phyloP scores from a whole-genome alignment of 495 filamentous ascomycete species.

The Xanthoparmelia taractica region DNA sequence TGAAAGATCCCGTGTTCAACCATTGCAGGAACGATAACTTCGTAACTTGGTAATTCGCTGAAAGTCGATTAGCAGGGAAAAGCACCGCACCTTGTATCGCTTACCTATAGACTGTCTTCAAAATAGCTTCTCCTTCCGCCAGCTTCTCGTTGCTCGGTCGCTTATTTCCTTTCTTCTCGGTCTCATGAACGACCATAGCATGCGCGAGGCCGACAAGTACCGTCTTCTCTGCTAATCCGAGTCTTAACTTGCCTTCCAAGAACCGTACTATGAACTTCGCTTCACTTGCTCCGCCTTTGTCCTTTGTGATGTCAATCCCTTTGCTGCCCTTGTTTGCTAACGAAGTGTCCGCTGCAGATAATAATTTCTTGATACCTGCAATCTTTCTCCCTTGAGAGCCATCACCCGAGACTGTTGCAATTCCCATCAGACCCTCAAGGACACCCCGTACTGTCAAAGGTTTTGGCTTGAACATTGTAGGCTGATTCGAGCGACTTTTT shows the following conservation, averaged over 20 bases:
- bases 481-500: constrained; percentile 87
- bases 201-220: constrained; percentile 83
- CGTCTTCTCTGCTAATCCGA: constrained; percentile 87
- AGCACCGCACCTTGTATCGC: not conserved
- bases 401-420: constrained; percentile 79
- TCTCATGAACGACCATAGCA: constrained; percentile 77
- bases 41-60: constrained; percentile 88
- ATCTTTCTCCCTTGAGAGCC: constrained; percentile 87
- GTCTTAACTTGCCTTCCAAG: constrained; percentile 83
- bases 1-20: constrained; percentile 77
- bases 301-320: constrained; percentile 76
- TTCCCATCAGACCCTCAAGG: constrained; percentile 77
- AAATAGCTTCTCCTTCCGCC: constrained; percentile 69
- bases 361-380: constrained; percentile 85
- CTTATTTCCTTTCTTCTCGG: constrained; percentile 55
- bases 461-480: constrained; percentile 96
- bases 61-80: not conserved
- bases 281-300: constrained; percentile 91
- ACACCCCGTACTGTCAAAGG: constrained; percentile 79
- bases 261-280: constrained; percentile 90
- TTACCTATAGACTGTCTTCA: constrained; percentile 87
- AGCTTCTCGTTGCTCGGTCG: constrained; percentile 64
- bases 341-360: constrained; percentile 74
- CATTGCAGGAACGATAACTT: constrained; percentile 87
- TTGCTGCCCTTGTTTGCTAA: constrained; percentile 58